Evolutionary conservation across 768 basidiomycete species (phyloP).

Genomic region (Leccinum arenicola): DNA sequence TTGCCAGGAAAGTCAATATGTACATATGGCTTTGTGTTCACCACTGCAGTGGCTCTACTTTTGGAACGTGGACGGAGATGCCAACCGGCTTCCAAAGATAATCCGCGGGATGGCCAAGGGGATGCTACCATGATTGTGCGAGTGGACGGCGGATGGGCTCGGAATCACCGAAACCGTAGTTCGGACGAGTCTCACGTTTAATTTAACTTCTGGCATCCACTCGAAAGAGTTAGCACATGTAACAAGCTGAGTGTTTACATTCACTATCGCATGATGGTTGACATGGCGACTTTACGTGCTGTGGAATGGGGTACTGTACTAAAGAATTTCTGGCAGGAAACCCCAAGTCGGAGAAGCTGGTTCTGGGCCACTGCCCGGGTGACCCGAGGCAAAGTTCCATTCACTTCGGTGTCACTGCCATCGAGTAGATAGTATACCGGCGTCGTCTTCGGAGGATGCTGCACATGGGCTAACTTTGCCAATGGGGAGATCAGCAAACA

Average conservation of each 20-base stretch:
- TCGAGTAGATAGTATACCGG: neutral
- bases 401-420: neutral
- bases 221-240: neutral
- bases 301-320: neutral
- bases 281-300: neutral
- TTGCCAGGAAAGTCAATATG: no score
- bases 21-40: neutral
- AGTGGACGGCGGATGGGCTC: neutral
- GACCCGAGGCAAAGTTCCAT: neutral
- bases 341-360: no score
- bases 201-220: neutral
- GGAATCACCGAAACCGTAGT: neutral
- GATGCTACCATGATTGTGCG: neutral
- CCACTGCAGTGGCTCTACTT: neutral
- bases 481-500: neutral
- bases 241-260: neutral
- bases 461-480: neutral
- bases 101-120: neutral
- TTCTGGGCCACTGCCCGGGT: neutral
- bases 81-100: neutral
- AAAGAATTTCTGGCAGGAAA: neutral
- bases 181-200: neutral
- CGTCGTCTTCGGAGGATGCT: neutral
- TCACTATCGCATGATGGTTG: neutral
- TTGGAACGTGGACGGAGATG: neutral